Evolutionary conservation across 2,329 filamentous ascomycete species (phyloP).

Genomic region (Fusarium sororula): DNA sequence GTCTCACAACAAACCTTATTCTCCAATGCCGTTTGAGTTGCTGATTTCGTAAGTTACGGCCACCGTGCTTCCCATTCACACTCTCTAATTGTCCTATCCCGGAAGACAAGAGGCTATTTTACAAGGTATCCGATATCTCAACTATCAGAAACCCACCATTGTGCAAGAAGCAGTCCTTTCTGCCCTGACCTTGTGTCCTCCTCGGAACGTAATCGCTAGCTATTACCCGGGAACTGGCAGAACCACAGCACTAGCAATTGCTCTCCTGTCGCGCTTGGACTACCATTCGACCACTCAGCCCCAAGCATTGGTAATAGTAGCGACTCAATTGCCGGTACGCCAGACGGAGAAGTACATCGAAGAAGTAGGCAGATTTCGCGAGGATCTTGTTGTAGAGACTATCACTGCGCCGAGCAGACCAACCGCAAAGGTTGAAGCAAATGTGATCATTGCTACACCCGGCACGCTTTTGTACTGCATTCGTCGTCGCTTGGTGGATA

Average conservation of each 20-base stretch:
- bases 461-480: neutral
- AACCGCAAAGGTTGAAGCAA: neutral
- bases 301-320: neutral
- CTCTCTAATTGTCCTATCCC: neutral
- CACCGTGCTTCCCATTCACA: neutral
- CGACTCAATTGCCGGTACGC: fast-evolving
- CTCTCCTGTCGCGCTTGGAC: neutral
- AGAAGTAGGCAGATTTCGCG: neutral
- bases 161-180: neutral
- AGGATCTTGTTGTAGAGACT: neutral
- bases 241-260: neutral
- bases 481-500: neutral
- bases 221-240: neutral
- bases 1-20: neutral
- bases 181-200: fast-evolving
- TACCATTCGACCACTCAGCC: neutral
- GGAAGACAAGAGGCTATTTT: neutral
- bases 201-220: neutral
- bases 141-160: neutral
- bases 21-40: neutral
- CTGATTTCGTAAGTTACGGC: neutral
- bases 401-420: neutral
- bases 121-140: neutral
- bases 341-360: neutral
- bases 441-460: neutral